phyloP scores from a whole-genome alignment of 352 stramenopile species.

The Phytophthora boehmeriae region DNA sequence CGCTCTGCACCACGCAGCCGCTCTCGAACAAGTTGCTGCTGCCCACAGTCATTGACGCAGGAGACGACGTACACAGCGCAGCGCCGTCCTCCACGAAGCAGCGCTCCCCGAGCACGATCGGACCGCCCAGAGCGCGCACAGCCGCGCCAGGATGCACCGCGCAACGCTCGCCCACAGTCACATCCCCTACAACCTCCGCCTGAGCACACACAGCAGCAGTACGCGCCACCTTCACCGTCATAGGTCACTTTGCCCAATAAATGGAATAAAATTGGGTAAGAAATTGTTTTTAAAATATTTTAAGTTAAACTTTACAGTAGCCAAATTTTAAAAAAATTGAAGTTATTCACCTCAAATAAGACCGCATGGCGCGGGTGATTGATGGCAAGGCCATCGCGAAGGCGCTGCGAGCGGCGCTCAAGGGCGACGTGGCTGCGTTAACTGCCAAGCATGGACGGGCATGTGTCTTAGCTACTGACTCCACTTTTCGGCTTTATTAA shows the following conservation, averaged over 20 bases:
- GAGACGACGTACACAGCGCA: slow-evolving; percentile 34
- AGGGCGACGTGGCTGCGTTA: slow-evolving; percentile 63
- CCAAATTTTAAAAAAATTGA: neutral
- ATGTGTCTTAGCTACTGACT: slow-evolving; percentile 11
- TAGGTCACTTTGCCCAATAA: neutral
- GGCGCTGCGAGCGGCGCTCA: slow-evolving; percentile 64
- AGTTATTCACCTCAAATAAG: slow-evolving; percentile 10
- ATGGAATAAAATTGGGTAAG: too few relatives aligned
- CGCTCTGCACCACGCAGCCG: slow-evolving; percentile 66
- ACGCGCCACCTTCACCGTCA: slow-evolving; percentile 25
- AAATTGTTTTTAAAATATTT: too few relatives aligned
- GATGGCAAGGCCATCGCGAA: slow-evolving; percentile 74
- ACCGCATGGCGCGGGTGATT: slow-evolving; percentile 48
- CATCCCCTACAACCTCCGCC: slow-evolving; percentile 45
- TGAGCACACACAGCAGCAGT: slow-evolving; percentile 55
- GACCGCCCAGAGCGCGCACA: slow-evolving; percentile 38
- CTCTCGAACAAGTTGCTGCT: slow-evolving; percentile 82
- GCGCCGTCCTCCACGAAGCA: slow-evolving; percentile 76
- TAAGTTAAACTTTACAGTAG: too few relatives aligned
- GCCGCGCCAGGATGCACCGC: slow-evolving; percentile 55
- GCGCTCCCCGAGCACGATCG: slow-evolving; percentile 67
- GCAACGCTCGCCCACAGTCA: slow-evolving; percentile 48
- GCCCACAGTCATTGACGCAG: slow-evolving; percentile 57
- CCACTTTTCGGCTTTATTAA: neutral
- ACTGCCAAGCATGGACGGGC: slow-evolving; percentile 56